Base-by-base conservation (phyloP, 1,284 basidiomycete genomes). In the Tilletia caries region DNA sequence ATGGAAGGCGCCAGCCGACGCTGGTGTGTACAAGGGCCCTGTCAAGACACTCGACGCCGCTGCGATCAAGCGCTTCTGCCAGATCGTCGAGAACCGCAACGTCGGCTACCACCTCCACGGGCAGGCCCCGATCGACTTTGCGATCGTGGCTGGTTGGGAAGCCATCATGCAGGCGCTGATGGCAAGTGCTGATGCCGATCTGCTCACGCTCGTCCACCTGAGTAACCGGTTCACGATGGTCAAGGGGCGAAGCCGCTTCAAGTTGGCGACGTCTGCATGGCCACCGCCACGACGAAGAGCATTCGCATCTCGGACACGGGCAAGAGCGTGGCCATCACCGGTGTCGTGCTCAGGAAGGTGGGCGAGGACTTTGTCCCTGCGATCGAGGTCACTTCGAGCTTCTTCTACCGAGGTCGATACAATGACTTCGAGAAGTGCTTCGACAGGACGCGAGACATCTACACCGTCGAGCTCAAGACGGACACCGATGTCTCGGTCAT, bases 331-430 rank as follows among this genome's bases (percentile, higher is more conserved):
- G 71, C 74, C 58, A 75, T 80, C 64, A 69, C 70, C 29, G 79
- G 79, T 58, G 71, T 71, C 13, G 76, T 80, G 15, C 65, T 74
- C 34, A 76, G 77, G 32, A 70, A 77, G 60, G 75, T 76, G 13
- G 73, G 68, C 66, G 87, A 89, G 77, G 54, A 43, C 92, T 96
- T 83, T 92, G 91, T 84, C 93, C 96, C 84, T 91, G 91, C 95
- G 82, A 92, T 98, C 73, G 92, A 98, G 83, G 95, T 98, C 73
- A 87, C 90, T 44, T 98, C 95, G 0, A 88, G 93, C 43, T 98
- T 98, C 90, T 88, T 98, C 71, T 98, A 96, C 86, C 93, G 96
- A 73, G 95, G 95, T 69, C 89, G 88, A 68, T 98, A 97, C 86
- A 87, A 86, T 78, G 96, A 98, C 86, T 98, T 89, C 84, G 88